Conservation (phyloP, 176 grass and related monocot genomes). For the Coix lacrymajobi region DNA sequence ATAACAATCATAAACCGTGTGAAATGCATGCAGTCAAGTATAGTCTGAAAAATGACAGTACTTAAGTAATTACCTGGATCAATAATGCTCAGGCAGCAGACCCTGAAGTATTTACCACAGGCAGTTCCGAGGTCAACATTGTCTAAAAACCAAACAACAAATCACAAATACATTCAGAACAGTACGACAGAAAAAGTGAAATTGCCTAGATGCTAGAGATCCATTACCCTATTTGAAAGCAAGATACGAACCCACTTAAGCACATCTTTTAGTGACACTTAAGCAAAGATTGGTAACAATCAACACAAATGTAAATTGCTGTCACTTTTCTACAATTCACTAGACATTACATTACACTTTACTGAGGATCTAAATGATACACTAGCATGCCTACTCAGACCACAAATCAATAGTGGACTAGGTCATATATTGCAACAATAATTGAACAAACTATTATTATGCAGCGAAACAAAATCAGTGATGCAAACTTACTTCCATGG, state of each 20-base stretch:
- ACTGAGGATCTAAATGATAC: neutral
- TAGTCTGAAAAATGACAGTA: no score
- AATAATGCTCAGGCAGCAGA: slow-evolving; percentile 78
- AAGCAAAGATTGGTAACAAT: neutral
- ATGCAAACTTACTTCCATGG: slow-evolving; percentile 59
- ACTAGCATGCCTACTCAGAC: neutral
- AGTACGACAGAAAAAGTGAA: no score
- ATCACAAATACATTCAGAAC: neutral
- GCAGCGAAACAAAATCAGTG: neutral
- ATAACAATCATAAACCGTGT: neutral
- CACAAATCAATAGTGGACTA: neutral
- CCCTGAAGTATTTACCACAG: slow-evolving; percentile 74
- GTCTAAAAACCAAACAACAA: slow-evolving; percentile 11
- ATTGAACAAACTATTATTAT: neutral
- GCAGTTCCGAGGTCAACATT: slow-evolving; percentile 77
- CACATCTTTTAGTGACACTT: no score
- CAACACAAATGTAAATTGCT: no score
- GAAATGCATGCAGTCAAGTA: no score
- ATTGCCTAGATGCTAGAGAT: neutral
- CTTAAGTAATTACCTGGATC: slow-evolving; percentile 72
- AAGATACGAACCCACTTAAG: no score
- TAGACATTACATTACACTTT: neutral
- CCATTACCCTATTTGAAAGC: neutral
- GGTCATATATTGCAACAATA: neutral
- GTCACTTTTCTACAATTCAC: neutral